Evolutionary conservation across 352 stramenopile genomes (phyloP).

Genomic region (Thalassiosira pacifica): DNA sequence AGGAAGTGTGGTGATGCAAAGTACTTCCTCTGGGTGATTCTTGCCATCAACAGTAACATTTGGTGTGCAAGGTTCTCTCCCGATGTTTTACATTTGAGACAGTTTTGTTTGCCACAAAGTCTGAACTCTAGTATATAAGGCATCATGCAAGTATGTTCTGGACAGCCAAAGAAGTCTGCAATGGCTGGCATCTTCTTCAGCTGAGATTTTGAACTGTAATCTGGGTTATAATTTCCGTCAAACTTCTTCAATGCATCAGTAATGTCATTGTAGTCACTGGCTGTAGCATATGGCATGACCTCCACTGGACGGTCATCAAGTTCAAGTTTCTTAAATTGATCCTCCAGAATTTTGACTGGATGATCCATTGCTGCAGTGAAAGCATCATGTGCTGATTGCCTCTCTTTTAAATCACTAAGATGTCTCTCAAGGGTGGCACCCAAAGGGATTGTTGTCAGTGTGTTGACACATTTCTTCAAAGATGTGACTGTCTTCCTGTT

Average conservation of each 20-base stretch:
- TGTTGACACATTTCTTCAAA: background rate
- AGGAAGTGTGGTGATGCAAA: too few relatives aligned
- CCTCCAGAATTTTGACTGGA: background rate
- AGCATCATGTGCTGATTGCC: background rate
- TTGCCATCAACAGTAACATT: too few relatives aligned
- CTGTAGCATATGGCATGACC: constrained; percentile 6
- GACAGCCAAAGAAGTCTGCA: too few relatives aligned
- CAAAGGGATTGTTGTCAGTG: background rate
- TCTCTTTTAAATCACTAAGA: background rate
- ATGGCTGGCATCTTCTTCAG: background rate
- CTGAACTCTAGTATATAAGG: too few relatives aligned
- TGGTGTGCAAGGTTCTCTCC: too few relatives aligned
- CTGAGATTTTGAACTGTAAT: too few relatives aligned
- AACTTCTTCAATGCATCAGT: constrained; percentile 12
- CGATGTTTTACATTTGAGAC: too few relatives aligned
- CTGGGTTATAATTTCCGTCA: background rate
- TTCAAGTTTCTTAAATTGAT: background rate
- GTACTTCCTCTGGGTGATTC: too few relatives aligned
- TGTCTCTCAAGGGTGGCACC: background rate
- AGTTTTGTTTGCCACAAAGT: too few relatives aligned
- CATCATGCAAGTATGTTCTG: too few relatives aligned
- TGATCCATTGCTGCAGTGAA: background rate
- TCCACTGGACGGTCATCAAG: background rate
- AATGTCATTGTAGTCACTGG: background rate
- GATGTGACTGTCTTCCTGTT: background rate